A percentile compares a stretch with the other conserved stretches of the same genome.
Evolutionary conservation across 1,284 basidiomycete species (phyloP).

Genomic region (Malassezia japonica): DNA sequence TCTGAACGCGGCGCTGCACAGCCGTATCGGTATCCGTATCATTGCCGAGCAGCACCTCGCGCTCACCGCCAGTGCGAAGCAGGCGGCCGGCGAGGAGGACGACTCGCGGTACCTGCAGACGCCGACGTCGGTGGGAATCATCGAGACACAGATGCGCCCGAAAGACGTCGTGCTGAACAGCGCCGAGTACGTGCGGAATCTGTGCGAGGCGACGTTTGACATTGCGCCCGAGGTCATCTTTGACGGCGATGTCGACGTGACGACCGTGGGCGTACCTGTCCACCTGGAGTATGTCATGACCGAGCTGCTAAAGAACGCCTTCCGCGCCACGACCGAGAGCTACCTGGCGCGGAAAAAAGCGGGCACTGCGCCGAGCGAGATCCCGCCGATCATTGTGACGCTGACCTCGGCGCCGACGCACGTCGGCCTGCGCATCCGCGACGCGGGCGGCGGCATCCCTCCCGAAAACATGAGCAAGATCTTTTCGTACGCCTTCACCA

Average conservation of each 20-base stretch:
- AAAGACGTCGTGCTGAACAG: conserved; percentile 47
- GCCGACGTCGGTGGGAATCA: conserved; percentile 38
- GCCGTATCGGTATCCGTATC: conserved; percentile 73
- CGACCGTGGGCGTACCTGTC: conserved; percentile 66
- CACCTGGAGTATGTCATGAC: conserved; percentile 75
- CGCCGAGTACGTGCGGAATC: conserved; percentile 66
- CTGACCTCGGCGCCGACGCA: conserved; percentile 57
- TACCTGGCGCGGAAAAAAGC: conserved; percentile 7
- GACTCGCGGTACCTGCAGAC: conserved; percentile 5
- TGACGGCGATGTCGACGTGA: conserved; percentile 25
- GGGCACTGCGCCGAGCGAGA: conserved; percentile 4
- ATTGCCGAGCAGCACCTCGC: conserved; percentile 88
- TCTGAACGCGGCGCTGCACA: conserved; percentile 72
- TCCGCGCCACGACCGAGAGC: conserved; percentile 61
- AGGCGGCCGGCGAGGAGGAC: conserved; percentile 11
- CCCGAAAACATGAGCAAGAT: conserved; percentile 65
- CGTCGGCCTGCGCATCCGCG: conserved; percentile 68
- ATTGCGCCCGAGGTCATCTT: conserved; percentile 53
- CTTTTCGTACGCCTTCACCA: conserved; percentile 84
- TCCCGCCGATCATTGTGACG: conserved; percentile 63
- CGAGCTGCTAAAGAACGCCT: conserved; percentile 64
- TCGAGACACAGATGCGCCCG: conserved; percentile 32
- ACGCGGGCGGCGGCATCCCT: conserved; percentile 74
- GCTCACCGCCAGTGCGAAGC: conserved; percentile 48
- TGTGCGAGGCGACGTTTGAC: conserved; percentile 78